Evolutionary conservation across 2,329 filamentous ascomycete species (phyloP), one percentile per base, ranked within the genome.

Genomic region (Nigrospora oryzae): DNA sequence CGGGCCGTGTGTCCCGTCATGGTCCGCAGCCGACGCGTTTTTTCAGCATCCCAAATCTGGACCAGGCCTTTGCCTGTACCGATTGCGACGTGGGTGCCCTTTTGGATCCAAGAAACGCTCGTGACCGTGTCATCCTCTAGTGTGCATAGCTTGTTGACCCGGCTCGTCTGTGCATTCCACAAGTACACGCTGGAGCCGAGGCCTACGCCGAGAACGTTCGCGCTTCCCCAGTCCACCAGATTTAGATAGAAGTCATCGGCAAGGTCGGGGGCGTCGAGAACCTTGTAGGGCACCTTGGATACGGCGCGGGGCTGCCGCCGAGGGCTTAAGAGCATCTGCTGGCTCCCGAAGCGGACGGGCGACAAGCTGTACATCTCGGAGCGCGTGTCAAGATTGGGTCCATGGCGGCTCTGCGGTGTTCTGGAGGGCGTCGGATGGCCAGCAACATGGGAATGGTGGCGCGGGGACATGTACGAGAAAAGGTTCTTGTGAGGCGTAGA

Each of bases 201-300:
- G 0, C 93, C 93, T 37, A 98, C 93, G 7, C 91, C 93, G 11
- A 98, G 74, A 10, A 95, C 85, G 63, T 97, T 95, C 54, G 86
- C 89, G 56, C 88, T 94, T 37, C 93, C 93, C 93, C 93, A 98
- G 59, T 98, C 93, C 3, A 98, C 91, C 23, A 98, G 71, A 57
- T 98, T 98, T 33, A 98, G 74, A 58, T 98, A 98, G 64, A 97
- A 98, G 61, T 98, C 93, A 58, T 98, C 93, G 28, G 91, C 90
- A 38, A 98, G 70, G 61, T 97, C 93, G 2, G 93, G 93, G 1
- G 93, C 93, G 69, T 98, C 93, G 11, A 98, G 74, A 2, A 98
- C 93, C 65, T 98, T 98, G 67, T 94, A 98, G 0, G 93, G 93
- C 0, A 97, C 91, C 63, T 97, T 97, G 64, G 88, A 91, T 16